Percentiles rank a stretch among this genome's conserved stretches.
Evolutionary conservation across 2,329 filamentous ascomycete species (phyloP).

Genomic region (Fusarium sp.): DNA sequence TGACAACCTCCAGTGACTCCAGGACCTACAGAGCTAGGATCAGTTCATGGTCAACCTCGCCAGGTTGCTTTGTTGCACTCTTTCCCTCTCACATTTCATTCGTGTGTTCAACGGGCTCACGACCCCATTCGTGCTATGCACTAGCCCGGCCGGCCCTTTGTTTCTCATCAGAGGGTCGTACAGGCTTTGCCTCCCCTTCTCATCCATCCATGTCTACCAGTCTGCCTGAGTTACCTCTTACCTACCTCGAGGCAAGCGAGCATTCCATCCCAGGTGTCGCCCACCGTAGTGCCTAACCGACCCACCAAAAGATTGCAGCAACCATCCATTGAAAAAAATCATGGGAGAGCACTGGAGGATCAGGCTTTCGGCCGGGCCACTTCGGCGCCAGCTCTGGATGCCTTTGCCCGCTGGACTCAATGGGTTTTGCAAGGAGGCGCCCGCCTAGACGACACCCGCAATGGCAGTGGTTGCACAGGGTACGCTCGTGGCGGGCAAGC

Average conservation of each 20-base stretch:
- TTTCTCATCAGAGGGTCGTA: slow-evolving; percentile 14
- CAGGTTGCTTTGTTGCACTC: neutral
- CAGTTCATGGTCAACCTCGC: neutral
- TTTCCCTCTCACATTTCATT: neutral
- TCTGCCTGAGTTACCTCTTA: neutral
- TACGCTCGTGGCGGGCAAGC: slow-evolving; percentile 31
- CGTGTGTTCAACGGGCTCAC: slow-evolving; percentile 3
- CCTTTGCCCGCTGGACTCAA: slow-evolving; percentile 10
- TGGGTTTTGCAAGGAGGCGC: slow-evolving; percentile 33
- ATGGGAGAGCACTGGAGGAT: slow-evolving; percentile 14
- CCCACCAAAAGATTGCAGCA: slow-evolving; percentile 18
- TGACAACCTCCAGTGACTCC: neutral
- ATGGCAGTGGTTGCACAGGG: slow-evolving; percentile 29
- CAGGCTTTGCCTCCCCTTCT: slow-evolving; percentile 4
- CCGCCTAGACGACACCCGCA: slow-evolving; percentile 23
- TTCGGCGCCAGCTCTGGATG: slow-evolving; percentile 24
- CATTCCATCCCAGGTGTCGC: slow-evolving; percentile 22
- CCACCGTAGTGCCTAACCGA: slow-evolving; percentile 8
- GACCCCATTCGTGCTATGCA: slow-evolving; percentile 19
- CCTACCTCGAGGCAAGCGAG: slow-evolving; percentile 14
- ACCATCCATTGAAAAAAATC: slow-evolving; percentile 3
- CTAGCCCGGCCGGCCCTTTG: slow-evolving; percentile 18
- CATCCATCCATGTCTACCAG: neutral
- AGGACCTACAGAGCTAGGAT: neutral
- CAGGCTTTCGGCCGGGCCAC: slow-evolving; percentile 17